Evolutionary conservation across 1,139 yeast genomes (phyloP).

Genomic region (Petasospora rhodanensis): DNA sequence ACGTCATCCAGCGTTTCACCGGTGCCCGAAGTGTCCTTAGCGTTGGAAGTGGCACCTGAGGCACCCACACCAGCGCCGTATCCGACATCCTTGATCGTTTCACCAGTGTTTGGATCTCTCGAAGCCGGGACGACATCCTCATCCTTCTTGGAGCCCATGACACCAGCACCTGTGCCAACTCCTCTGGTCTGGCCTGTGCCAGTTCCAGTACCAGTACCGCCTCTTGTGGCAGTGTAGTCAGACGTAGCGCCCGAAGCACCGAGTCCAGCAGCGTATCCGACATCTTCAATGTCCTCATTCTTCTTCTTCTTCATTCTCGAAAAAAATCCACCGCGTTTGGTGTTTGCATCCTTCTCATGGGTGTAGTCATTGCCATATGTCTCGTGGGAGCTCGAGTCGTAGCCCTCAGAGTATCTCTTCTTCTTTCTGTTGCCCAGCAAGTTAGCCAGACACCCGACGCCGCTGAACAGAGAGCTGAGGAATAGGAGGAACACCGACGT

Average conservation of each 20-base stretch:
- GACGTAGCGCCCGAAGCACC: constrained; percentile 18
- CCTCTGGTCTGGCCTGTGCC: constrained; percentile 5
- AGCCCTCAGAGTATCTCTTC: constrained; percentile 17
- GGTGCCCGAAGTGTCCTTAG: background rate
- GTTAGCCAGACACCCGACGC: constrained; percentile 21
- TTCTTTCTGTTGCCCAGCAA: constrained; percentile 10
- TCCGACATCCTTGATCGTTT: constrained; percentile 7
- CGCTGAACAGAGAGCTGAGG: constrained; percentile 27
- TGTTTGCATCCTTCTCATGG: constrained; percentile 16
- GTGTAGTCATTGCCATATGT: constrained; percentile 25
- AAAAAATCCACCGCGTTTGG: constrained; percentile 15
- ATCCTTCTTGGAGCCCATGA: constrained; percentile 1
- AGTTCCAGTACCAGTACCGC: background rate
- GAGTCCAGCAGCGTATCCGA: constrained; percentile 17
- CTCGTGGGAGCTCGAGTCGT: constrained; percentile 24
- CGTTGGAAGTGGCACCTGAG: constrained; percentile 6
- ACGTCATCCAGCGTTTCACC: constrained; percentile 1
- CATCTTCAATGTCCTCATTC: constrained; percentile 14
- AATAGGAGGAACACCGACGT: constrained; percentile 47
- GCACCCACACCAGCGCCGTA: constrained; percentile 8
- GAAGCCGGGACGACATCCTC: no score
- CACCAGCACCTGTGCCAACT: constrained; percentile 4
- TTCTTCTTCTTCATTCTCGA: constrained; percentile 9
- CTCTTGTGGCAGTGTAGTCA: constrained; percentile 4
- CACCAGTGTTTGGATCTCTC: constrained; percentile 3